Evolutionary conservation across 768 basidiomycete species (phyloP), one percentile per base, ranked within the genome.

Genomic region (Mycena polygramma): DNA sequence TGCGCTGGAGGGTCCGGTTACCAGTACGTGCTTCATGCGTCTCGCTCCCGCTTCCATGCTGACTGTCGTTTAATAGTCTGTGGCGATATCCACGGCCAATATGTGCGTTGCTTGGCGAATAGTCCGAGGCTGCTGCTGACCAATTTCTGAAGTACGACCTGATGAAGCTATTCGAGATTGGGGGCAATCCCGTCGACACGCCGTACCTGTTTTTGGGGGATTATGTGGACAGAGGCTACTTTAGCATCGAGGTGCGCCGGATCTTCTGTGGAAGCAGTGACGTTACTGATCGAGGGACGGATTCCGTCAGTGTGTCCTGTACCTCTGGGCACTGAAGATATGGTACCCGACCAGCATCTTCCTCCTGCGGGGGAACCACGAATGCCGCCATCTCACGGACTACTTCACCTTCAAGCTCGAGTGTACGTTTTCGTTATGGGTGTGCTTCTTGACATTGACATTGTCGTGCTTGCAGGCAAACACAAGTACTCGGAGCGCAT

Each of bases 401-500:
- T 98, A 99, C 81, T 99, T 98, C 77, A 99, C 97, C 45, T 99
- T 98, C 88, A 98, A 98, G 83, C 91, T 97, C 37, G 97, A 98
- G 85, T 98, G 97, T 96, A 78, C 79, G 94, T 83, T 35, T 11
- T 10, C 26, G 30, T 30, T 17, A 24, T 35, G 20, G 63, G 26
- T 57, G 39, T 63, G 30, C 20, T 66, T 39, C 14, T 54, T 52
- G 36, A 45, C 15, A 26, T 62, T 66, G 63, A 66, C 66, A 4
- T 30, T 30, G 30, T 3, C 30, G n/a, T n/a, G 53, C 19, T 59
- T 48, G 46, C 60, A 97, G 96, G 96, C 86, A 97, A 97, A 83
- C 98, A 99, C 85, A 99, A 99, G 83, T 99, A 99, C 82, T 96
- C 95, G 9, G 97, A 98, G 75, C 90, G 91, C 30, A 89, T 99